These are phyloP conservation scores for Suhomyces terraborum DNA, from an alignment of 1,139 yeast species.

Conservation along the genomic window DNA sequence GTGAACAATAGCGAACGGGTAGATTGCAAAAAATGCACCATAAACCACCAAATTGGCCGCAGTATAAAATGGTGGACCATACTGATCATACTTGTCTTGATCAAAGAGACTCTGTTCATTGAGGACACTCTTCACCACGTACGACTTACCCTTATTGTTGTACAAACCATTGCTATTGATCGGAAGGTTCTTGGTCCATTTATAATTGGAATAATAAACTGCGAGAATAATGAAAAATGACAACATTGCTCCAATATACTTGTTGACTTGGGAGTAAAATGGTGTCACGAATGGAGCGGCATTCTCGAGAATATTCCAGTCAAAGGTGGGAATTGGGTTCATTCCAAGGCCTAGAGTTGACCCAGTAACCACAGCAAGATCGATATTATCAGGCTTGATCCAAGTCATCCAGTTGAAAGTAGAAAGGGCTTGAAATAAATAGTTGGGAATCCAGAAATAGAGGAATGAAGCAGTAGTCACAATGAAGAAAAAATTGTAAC, in stretches of 20 bases:
- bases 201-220: conserved; percentile 26
- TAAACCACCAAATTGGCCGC: conserved; percentile 47
- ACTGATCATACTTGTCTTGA: conserved; percentile 21
- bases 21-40: conserved; percentile 34
- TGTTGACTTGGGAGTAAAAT: conserved; percentile 38
- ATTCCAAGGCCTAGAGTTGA: conserved; percentile 20
- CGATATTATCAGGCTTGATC: conserved; percentile 23
- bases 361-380: conserved; percentile 23
- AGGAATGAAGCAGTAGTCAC: conserved; percentile 18
- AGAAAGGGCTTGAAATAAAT: conserved; percentile 20
- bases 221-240: conserved; percentile 37
- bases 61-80: conserved; percentile 48
- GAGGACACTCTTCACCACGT: conserved; percentile 18
- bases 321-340: conserved; percentile 23
- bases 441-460: conserved; percentile 25
- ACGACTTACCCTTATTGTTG: conserved; percentile 20
- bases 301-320: conserved; percentile 19
- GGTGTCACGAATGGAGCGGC: conserved; percentile 17
- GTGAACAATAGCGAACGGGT: conserved; percentile 20
- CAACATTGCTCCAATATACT: conserved; percentile 37
- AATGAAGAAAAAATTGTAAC: conserved; percentile 20
- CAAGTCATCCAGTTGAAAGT: conserved; percentile 26
- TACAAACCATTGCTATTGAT: conserved; percentile 19
- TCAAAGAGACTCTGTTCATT: conserved; percentile 19
- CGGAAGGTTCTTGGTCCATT: conserved; percentile 23